Percentiles rank a stretch among this genome's conserved stretches.
Conservation (phyloP, 1,284 basidiomycete genomes). For the Mycosarcoma mackinlayi region DNA sequence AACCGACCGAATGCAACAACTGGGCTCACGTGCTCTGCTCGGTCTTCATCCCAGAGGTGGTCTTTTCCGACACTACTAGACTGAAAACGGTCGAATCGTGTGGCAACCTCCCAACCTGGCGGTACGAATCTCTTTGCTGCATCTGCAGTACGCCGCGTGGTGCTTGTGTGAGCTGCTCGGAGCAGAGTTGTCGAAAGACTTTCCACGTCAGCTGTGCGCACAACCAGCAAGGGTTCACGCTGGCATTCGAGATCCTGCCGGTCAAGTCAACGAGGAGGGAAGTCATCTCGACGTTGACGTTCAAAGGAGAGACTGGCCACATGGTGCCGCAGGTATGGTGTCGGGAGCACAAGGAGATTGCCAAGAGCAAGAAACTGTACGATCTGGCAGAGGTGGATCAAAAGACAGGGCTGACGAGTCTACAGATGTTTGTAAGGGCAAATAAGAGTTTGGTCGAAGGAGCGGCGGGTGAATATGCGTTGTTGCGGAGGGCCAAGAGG, state of each 20-base stretch:
- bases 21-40: constrained; percentile 93
- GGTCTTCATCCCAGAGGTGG: constrained; percentile 84
- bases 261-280: constrained; percentile 71
- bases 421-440: constrained; percentile 82
- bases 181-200: constrained; percentile 76
- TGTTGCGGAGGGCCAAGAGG: constrained; percentile 56
- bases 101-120: constrained; percentile 74
- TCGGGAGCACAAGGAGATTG: constrained; percentile 77
- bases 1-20: constrained; percentile 91
- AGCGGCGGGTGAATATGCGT: constrained; percentile 33
- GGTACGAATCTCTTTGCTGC: constrained; percentile 69
- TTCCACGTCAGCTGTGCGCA: constrained; percentile 93
- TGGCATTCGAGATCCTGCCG: constrained; percentile 89
- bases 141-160: constrained; percentile 77
- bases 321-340: constrained; percentile 86
- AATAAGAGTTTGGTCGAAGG: constrained; percentile 74
- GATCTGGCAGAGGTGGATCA: constrained; percentile 83
- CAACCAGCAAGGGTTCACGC: constrained; percentile 77
- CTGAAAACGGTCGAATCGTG: constrained; percentile 87
- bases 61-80: constrained; percentile 78
- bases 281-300: constrained; percentile 76
- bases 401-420: constrained; percentile 83
- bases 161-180: constrained; percentile 83
- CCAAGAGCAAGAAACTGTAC: constrained; percentile 76
- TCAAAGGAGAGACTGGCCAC: constrained; percentile 84